These are phyloP conservation scores for Fomitopsis palustris DNA, from an alignment of 1,284 basidiomycete species.

Conservation along the genomic window DNA sequence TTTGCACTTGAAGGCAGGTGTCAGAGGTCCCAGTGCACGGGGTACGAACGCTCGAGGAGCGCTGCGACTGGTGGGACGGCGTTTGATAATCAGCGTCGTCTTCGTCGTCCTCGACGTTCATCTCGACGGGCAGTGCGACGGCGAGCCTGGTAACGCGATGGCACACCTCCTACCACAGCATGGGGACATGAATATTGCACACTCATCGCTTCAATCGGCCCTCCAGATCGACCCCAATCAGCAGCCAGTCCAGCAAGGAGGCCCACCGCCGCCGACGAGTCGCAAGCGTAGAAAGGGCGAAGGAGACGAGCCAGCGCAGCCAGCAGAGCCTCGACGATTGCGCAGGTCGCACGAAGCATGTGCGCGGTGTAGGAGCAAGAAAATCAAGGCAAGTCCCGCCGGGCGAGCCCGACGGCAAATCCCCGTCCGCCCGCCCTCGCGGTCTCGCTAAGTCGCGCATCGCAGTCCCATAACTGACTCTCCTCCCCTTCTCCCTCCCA, in stretches of 20 bases:
- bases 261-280: slow-evolving; percentile 25
- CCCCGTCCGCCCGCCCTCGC: slow-evolving; percentile 40
- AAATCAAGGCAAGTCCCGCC: slow-evolving; percentile 90
- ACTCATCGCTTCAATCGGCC: slow-evolving; percentile 52
- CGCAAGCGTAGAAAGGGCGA: slow-evolving; percentile 60
- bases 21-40: neutral
- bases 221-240: slow-evolving; percentile 63
- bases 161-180: slow-evolving; percentile 45
- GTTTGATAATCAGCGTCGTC: slow-evolving; percentile 11
- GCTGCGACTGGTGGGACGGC: neutral
- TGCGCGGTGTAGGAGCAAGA: slow-evolving; percentile 85
- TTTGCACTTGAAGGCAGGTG: neutral
- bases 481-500: slow-evolving; percentile 13
- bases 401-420: slow-evolving; percentile 81
- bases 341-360: slow-evolving; percentile 84
- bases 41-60: neutral
- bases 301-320: slow-evolving; percentile 47
- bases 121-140: slow-evolving; percentile 2
- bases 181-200: slow-evolving; percentile 36
- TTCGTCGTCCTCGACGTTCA: slow-evolving; percentile 18
- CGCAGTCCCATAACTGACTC: slow-evolving; percentile 71
- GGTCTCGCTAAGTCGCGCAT: slow-evolving; percentile 10
- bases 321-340: slow-evolving; percentile 71
- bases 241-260: slow-evolving; percentile 36
- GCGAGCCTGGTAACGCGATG: slow-evolving; percentile 27